Evolutionary conservation across 2,329 filamentous ascomycete species (phyloP).

Genomic region (Metarhizium rileyi): DNA sequence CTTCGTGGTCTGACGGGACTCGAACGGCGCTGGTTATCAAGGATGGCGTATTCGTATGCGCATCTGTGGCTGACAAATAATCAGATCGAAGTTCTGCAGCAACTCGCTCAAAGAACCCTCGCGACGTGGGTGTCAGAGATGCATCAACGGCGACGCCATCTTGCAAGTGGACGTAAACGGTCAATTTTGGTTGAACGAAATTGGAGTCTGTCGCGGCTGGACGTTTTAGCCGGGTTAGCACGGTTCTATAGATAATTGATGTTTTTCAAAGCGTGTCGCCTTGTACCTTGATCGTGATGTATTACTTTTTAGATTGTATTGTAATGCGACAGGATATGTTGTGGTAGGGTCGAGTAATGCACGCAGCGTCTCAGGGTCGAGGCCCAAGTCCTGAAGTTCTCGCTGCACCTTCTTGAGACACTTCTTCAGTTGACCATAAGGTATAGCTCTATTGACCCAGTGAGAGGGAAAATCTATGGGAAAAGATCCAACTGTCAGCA

Average conservation of each 20-base stretch:
- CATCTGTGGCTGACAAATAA: not conserved
- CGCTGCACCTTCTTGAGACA: slow-evolving; percentile 70
- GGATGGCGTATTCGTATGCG: slow-evolving; percentile 4
- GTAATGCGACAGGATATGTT: slow-evolving; percentile 35
- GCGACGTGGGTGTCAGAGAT: slow-evolving; percentile 54
- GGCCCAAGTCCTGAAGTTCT: slow-evolving; percentile 61
- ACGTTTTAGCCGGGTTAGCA: not conserved
- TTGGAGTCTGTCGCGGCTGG: slow-evolving; percentile 30
- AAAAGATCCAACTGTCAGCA: not conserved
- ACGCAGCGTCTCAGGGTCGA: slow-evolving; percentile 61
- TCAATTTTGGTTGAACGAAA: slow-evolving; percentile 56
- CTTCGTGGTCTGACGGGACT: not conserved
- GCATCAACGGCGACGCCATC: slow-evolving; percentile 62
- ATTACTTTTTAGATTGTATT: slow-evolving; percentile 46
- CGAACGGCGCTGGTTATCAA: not conserved
- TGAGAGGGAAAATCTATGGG: slow-evolving; percentile 57
- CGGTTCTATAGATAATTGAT: not conserved
- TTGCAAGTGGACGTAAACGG: slow-evolving; percentile 56
- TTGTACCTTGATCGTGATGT: not conserved
- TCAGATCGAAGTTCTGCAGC: slow-evolving; percentile 31
- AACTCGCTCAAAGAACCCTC: slow-evolving; percentile 51
- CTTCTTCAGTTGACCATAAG: slow-evolving; percentile 80
- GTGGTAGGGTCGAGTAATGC: slow-evolving; percentile 48
- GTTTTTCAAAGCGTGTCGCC: not conserved
- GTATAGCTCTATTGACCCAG: slow-evolving; percentile 66